Base-by-base conservation (phyloP, 2,329 filamentous ascomycete genomes). In the Karstenula rhodostoma region DNA sequence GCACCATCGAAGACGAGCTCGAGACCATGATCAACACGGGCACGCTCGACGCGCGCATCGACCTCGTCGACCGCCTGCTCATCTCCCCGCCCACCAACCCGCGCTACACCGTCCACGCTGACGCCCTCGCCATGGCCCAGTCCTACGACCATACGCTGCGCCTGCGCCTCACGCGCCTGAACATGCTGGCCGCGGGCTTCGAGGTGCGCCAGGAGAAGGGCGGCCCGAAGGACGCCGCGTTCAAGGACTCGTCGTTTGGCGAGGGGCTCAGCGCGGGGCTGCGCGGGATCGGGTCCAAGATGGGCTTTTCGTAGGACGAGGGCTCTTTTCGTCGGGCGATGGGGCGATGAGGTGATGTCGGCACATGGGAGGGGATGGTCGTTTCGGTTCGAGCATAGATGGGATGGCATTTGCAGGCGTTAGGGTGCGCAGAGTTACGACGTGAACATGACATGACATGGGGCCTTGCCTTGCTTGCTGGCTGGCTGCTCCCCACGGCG, bases 11-110 rank as follows among this genome's bases (percentile, higher is more conserved):
- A 69, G 80, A 84, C 25, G 95, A 99, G 78, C 83, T 98, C 33
- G 85, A 90, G 29, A 76, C 78, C 0, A 91, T 98, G 87, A 97
- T 99, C 69, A 84, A 89, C 54, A 82, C 84, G 13, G 88, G 89
- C 8, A 84, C 84, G 0, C 81, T 99, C 12, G 84, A 93, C 66
- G 93, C 93, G 8, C 86, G 93, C 29, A 90, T 99, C 61, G 93
- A 99, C 74, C 86, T 91, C 0, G 92, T 96, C 60, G 90, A 95
- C 68, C 86, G 87, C 77, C 82, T 96, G 1, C 86, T 98, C 5
- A 87, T 93, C 12, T 90, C 91, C 0, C 87, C 90, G 7, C 85
- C 89, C 25, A 84, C 83, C 12, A 86, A 94, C 60, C 80, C 87
- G 2, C 87, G 94, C 37, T 82, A 84, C 13, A 83, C 87, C 50